phyloP scores from a whole-genome alignment of 352 stramenopile genomes.

The Phytophthora sp. region DNA sequence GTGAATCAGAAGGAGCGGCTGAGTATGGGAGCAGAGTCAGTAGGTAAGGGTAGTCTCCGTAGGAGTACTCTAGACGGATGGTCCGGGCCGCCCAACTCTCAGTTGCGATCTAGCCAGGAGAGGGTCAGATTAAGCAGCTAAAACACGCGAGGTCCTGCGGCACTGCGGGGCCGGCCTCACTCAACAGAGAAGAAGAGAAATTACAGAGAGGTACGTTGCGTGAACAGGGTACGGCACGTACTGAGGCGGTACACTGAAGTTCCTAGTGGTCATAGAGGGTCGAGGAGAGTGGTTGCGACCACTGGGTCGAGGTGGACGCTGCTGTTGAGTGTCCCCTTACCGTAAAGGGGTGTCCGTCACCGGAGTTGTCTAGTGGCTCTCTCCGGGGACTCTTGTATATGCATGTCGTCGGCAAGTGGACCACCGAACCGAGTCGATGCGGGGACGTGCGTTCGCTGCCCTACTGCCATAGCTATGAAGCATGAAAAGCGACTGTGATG shows the following conservation, averaged over 20 bases:
- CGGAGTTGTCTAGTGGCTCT: not conserved
- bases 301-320: not conserved
- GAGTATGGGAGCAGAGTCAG: not conserved
- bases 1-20: not conserved
- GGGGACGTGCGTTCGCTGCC: not conserved
- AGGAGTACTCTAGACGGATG: not conserved
- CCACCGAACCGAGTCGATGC: not conserved
- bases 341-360: not conserved
- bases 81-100: not conserved
- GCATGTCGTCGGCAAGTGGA: not conserved
- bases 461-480: not conserved
- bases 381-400: not conserved
- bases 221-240: not conserved
- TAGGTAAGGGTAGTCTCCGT: not conserved
- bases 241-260: not conserved
- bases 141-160: not conserved
- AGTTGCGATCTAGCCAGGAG: slow-evolving; percentile 4
- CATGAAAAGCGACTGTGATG: not conserved
- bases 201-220: not conserved
- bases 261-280: not conserved
- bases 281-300: not conserved
- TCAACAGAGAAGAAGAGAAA: not conserved
- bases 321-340: not conserved
- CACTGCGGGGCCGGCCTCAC: not conserved
- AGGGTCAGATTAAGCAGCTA: not conserved